phyloP scores from a whole-genome alignment of 164 flowering plant genomes.

The grape (Vitis vinifera) region ASM3070453v1 NC_081821.1:12886501-12887000 shows the following conservation, averaged over 20 bases:
- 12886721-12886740: conserved; percentile 52
- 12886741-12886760: conserved; percentile 80
- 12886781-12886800: not conserved
- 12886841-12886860: conserved; percentile 32
- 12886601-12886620: too few species aligned
- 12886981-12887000: conserved; percentile 31
- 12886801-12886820: not conserved
- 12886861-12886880: conserved; percentile 58
- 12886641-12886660: conserved; percentile 62
- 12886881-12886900: conserved; percentile 50
- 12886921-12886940: conserved; percentile 30
- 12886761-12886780: conserved; percentile 44
- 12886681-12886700: conserved; percentile 84
- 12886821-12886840: not conserved
- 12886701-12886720: conserved; percentile 43
- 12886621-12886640: conserved; percentile 45
- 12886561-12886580: too few species aligned
- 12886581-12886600: too few species aligned
- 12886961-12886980: conserved; percentile 48
- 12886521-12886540: too few species aligned
- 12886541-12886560: too few species aligned
- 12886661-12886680: conserved; percentile 49
- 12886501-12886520: too few species aligned
- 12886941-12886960: conserved; percentile 30
- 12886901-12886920: conserved; percentile 42